These are phyloP conservation scores for Microdochium bolleyi DNA, from an alignment of 2,329 filamentous ascomycete genomes.

Conservation along the genomic window DNA sequence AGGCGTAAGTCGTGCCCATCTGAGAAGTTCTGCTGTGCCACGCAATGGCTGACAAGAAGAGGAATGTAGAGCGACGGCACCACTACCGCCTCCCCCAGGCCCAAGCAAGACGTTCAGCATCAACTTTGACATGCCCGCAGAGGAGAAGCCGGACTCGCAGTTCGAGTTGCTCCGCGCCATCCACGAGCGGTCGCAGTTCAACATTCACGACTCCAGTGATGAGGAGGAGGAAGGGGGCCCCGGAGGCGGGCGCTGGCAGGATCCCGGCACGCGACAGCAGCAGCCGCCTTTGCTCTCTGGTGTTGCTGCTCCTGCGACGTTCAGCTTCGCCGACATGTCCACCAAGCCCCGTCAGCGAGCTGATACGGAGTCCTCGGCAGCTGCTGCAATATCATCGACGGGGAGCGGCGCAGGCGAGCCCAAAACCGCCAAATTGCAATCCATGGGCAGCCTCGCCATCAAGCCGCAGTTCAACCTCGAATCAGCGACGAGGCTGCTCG, in stretches of 20 bases:
- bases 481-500: slow-evolving; percentile 38
- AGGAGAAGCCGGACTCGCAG: slow-evolving; percentile 26
- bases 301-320: slow-evolving; percentile 2
- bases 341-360: slow-evolving; percentile 5
- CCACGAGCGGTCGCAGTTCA: slow-evolving; percentile 34
- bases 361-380: slow-evolving; percentile 1
- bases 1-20: slow-evolving; percentile 26
- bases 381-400: background rate
- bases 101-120: slow-evolving; percentile 44
- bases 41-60: background rate
- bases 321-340: slow-evolving; percentile 18
- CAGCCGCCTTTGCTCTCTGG: background rate
- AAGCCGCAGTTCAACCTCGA: slow-evolving; percentile 47
- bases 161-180: slow-evolving; percentile 33
- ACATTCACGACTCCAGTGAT: slow-evolving; percentile 22
- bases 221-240: slow-evolving; percentile 13
- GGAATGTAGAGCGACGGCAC: background rate
- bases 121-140: slow-evolving; percentile 37
- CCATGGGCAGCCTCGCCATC: slow-evolving; percentile 30
- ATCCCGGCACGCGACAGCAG: background rate
- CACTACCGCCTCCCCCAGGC: slow-evolving; percentile 23
- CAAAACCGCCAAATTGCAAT: slow-evolving; percentile 7
- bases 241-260: slow-evolving; percentile 1
- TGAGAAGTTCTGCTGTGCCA: too few relatives aligned
- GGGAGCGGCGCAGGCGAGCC: slow-evolving; percentile 9